These are phyloP conservation scores for Pachysandra terminalis DNA, from an alignment of 164 flowering plant genomes.

Conservation along the genomic window DNA sequence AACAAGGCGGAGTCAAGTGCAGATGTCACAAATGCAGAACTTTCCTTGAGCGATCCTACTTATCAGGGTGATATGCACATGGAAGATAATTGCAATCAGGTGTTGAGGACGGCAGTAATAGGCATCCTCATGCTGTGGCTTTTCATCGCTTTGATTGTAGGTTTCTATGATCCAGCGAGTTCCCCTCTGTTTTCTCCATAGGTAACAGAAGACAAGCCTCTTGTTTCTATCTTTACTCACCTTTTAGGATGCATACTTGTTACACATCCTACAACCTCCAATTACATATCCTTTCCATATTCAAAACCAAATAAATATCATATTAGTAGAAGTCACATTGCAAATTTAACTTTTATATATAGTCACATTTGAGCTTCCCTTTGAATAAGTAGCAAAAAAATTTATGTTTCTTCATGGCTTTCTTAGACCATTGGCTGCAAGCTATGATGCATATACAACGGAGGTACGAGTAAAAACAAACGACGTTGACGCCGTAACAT, in stretches of 20 bases:
- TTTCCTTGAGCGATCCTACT: constrained; percentile 10
- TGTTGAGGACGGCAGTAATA: constrained; percentile 55
- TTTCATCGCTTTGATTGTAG: constrained; percentile 47
- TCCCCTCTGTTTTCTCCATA: constrained; percentile 10
- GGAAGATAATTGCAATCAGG: constrained; percentile 38
- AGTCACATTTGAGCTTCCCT: background rate
- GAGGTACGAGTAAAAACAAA: background rate
- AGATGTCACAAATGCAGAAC: constrained; percentile 3
- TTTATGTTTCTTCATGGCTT: too few species aligned
- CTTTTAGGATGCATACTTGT: background rate
- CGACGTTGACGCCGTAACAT: background rate
- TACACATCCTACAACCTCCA: background rate
- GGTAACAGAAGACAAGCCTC: background rate
- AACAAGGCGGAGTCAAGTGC: constrained; percentile 3
- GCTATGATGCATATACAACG: background rate
- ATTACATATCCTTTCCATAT: background rate
- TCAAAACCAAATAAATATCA: background rate
- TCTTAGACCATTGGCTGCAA: background rate
- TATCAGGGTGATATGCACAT: constrained; percentile 11
- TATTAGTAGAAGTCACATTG: background rate
- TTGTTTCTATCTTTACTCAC: background rate
- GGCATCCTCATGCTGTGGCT: constrained; percentile 63
- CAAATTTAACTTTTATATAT: too few species aligned
- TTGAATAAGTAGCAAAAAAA: background rate
- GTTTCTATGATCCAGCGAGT: constrained; percentile 42